These are phyloP conservation scores for Trichoderma lentiforme DNA, from an alignment of 2,329 filamentous ascomycete species.

Conservation along the genomic window DNA sequence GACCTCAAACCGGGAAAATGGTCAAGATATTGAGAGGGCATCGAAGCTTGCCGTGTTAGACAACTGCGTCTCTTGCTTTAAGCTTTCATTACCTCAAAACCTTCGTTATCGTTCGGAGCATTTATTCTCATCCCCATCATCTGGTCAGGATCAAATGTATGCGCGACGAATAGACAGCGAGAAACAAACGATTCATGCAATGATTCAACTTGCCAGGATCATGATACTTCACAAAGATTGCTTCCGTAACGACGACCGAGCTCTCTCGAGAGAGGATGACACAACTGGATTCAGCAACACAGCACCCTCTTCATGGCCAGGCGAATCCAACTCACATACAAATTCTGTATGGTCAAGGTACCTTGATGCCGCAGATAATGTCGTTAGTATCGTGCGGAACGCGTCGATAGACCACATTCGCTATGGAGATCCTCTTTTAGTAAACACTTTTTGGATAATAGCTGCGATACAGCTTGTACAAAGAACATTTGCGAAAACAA, in stretches of 20 bases:
- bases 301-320: background rate
- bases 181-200: background rate
- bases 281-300: background rate
- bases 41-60: background rate
- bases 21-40: background rate
- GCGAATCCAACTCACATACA: background rate
- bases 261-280: background rate
- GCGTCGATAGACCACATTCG: background rate
- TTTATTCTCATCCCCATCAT: background rate
- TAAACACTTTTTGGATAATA: background rate
- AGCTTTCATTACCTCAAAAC: background rate
- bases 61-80: background rate
- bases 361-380: background rate
- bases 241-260: background rate
- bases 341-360: background rate
- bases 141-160: background rate
- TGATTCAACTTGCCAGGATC: background rate
- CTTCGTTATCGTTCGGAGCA: background rate
- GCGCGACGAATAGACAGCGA: background rate
- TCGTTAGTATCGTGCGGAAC: background rate
- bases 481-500: background rate
- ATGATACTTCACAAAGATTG: background rate
- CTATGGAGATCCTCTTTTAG: background rate
- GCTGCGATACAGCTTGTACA: background rate
- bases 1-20: background rate